Evolutionary conservation across 441 rosid species (phyloP).

Genomic region (Pelargonium australe): DNA sequence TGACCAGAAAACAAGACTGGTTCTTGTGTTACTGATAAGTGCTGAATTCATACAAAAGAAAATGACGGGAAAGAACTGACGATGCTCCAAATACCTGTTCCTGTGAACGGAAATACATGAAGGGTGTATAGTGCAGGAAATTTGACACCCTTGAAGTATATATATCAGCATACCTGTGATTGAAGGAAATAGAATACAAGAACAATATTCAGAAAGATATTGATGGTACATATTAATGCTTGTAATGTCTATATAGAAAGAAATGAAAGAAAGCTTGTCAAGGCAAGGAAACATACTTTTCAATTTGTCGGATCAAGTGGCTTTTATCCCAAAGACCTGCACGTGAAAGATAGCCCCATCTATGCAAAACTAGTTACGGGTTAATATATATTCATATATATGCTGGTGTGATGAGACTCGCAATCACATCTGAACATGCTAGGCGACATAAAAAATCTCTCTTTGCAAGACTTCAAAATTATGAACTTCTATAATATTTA

Average conservation of each 20-base stretch:
- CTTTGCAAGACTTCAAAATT: too few relatives aligned
- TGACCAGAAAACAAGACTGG: too few relatives aligned
- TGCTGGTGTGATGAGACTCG: too few relatives aligned
- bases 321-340: constrained; percentile 97
- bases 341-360: constrained; percentile 97
- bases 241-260: not conserved
- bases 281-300: constrained; percentile 48
- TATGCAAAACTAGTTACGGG: constrained; percentile 23
- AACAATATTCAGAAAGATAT: not conserved
- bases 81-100: constrained; percentile 58
- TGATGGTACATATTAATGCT: not conserved
- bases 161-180: constrained; percentile 84
- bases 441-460: too few relatives aligned
- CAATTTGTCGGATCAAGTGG: constrained; percentile 94
- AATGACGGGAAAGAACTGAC: not conserved
- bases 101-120: constrained; percentile 87
- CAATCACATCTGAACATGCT: too few relatives aligned
- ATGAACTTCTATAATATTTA: too few relatives aligned
- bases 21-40: not conserved
- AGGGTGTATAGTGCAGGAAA: constrained; percentile 75
- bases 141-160: constrained; percentile 89
- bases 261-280: not conserved
- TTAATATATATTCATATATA: not conserved
- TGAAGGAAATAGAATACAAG: not conserved
- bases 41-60: not conserved